A percentile compares a stretch with the other conserved stretches of the same genome.
phyloP scores from a whole-genome alignment of 169 alveolate species.

The Babesia caballi region DNA sequence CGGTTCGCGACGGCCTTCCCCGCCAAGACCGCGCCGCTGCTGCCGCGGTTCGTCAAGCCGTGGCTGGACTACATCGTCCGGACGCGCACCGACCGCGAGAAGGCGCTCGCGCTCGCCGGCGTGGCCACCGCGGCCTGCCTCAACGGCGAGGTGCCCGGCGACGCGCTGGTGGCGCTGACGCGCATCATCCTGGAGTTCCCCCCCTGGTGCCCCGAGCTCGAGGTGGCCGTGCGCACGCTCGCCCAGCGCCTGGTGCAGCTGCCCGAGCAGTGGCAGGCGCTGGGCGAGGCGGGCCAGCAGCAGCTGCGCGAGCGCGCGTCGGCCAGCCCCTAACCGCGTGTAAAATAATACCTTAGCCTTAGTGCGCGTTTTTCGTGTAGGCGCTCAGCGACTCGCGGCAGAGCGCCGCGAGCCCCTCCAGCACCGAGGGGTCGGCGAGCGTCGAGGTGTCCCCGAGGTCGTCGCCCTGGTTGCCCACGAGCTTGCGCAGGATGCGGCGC shows the following conservation, averaged over 20 bases:
- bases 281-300: conserved; percentile 3
- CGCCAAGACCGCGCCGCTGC: background rate
- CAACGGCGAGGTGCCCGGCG: conserved; percentile 5
- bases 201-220: conserved; percentile 15
- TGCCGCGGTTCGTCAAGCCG: conserved; percentile 18
- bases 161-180: conserved; percentile 2
- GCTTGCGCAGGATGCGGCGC: conserved; percentile 88
- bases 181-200: conserved; percentile 9
- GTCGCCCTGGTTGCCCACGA: conserved; percentile 79
- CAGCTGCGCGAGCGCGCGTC: conserved; percentile 1
- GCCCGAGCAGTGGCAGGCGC: conserved; percentile 5
- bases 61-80: conserved; percentile 3
- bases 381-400: conserved; percentile 6
- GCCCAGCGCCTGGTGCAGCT: conserved; percentile 13
- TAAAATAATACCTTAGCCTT: background rate
- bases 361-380: background rate
- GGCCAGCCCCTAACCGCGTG: background rate
- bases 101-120: conserved; percentile 13
- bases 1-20: conserved; percentile 20
- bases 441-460: conserved; percentile 83
- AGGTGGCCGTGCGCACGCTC: background rate
- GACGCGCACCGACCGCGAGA: conserved; percentile 9
- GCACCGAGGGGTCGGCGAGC: conserved; percentile 81
- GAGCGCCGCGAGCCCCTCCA: conserved; percentile 66
- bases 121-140: background rate